Conservation (phyloP, 2,329 filamentous ascomycete genomes). For the Apiospora kogelbergensis region DNA sequence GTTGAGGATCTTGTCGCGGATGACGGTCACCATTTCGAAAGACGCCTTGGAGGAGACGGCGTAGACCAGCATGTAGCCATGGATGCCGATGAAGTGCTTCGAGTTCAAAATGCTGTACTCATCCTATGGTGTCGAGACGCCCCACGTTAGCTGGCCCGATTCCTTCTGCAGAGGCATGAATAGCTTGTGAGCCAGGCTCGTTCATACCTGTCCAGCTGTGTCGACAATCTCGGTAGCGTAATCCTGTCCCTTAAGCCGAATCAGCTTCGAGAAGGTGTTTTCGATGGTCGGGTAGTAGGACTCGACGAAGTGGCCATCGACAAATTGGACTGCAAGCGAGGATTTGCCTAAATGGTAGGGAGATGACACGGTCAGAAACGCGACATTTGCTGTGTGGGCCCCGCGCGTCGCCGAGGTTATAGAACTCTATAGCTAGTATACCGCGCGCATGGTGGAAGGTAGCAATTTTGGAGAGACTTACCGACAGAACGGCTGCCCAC, state of each 20-base stretch:
- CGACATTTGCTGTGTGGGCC: not conserved
- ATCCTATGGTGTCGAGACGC: constrained; percentile 56
- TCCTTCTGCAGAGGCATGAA: not conserved
- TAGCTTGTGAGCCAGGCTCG: not conserved
- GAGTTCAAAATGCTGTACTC: constrained; percentile 98
- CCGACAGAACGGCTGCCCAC: constrained; percentile 89
- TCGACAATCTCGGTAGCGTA: constrained; percentile 97
- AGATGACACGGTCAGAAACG: not conserved
- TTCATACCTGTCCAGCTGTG: constrained; percentile 83
- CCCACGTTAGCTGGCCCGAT: not conserved
- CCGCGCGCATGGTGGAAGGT: not conserved
- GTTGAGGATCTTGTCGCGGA: constrained; percentile 95
- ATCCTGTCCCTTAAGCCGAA: constrained; percentile 89
- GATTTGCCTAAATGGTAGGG: constrained; percentile 78
- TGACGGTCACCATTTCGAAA: constrained; percentile 96
- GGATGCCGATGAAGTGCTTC: constrained; percentile 98
- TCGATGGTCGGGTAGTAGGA: constrained; percentile 99
- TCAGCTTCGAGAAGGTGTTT: constrained; percentile 96
- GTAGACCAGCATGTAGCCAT: constrained; percentile 98
- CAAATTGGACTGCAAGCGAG: constrained; percentile 93
- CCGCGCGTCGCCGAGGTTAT: not conserved
- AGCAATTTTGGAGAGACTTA: constrained; percentile 31
- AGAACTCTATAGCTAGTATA: not conserved
- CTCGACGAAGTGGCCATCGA: constrained; percentile 97
- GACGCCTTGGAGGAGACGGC: constrained; percentile 92